Evolutionary conservation across 2,329 filamentous ascomycete species (phyloP), one percentile per base, ranked within the genome.

Genomic region (Stylonectria norvegica): DNA sequence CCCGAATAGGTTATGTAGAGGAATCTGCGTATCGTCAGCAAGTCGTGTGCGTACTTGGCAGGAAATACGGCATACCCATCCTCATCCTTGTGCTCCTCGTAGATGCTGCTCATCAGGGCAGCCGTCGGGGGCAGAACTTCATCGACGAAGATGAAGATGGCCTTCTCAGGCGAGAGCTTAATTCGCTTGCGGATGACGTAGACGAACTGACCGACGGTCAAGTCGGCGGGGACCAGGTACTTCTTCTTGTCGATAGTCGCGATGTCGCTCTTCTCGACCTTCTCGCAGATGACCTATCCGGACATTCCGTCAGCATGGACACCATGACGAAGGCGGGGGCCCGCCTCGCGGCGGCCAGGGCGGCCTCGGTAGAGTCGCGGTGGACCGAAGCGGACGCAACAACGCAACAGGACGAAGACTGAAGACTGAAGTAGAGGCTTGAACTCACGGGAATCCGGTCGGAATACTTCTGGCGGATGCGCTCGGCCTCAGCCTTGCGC

Each of bases 171-270:
- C 40, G 89, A 95, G 56, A 98, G 81, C 88, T 98, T 98, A 75
- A 98, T 98, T 64, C 93, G 86, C 81, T 98, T 98, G 68, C 93
- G 89, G 72, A 98, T 98, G 53, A 98, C 93, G 71, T 98, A 98
- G 73, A 98, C 93, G 66, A 98, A 96, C 83, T 98, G 93, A 60
- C 93, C 93, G 50, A 98, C 93, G 49, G 93, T 98, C 64, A 98
- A 81, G 65, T 98, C 93, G 57, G 93, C 89, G 11, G 93, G 93
- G 19, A 98, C 93, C 34, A 98, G 81, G 65, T 98, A 98, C 76
- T 98, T 98, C 83, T 98, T 98, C 85, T 98, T 98, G 75, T 98
- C 93, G 78, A 98, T 98, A 56, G 93, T 97, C 46, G 93, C 93
- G 60, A 98, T 98, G 66, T 98, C 93, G 48, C 87, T 94, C 76